Conservation (phyloP, 1,139 yeast genomes). For the Arxiozyma bovina region DNA sequence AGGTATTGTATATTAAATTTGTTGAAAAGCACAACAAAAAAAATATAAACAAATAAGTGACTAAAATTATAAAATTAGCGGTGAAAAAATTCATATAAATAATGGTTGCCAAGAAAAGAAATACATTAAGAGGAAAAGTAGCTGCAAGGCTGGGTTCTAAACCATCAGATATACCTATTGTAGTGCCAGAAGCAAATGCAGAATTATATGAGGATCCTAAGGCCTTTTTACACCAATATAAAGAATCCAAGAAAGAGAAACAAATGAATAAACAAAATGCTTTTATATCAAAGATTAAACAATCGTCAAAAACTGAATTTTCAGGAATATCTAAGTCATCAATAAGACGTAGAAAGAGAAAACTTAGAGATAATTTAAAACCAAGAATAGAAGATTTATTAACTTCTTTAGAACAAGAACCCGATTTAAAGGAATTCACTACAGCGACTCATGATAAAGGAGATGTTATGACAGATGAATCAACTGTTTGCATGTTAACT, state of each 20-base stretch:
- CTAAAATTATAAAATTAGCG: too few species aligned
- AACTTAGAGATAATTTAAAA: constrained; percentile 50
- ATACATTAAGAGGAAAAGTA: constrained; percentile 39
- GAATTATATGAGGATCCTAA: constrained; percentile 33
- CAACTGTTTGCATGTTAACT: not conserved
- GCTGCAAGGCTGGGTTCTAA: constrained; percentile 19
- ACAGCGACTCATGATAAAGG: constrained; percentile 11
- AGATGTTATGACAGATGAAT: not conserved
- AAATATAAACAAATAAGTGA: not conserved
- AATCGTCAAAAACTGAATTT: constrained; percentile 30
- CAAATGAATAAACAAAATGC: constrained; percentile 32
- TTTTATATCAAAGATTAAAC: constrained; percentile 31
- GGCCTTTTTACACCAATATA: constrained; percentile 48
- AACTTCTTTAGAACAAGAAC: constrained; percentile 39
- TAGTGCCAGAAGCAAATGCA: constrained; percentile 3
- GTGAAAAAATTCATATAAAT: not conserved
- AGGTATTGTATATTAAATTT: too few species aligned
- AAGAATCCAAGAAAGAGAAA: constrained; percentile 49
- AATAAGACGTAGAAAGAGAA: constrained; percentile 55
- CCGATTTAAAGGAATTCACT: constrained; percentile 15
- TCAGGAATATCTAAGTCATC: constrained; percentile 54
- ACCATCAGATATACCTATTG: constrained; percentile 7
- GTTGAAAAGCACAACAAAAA: too few species aligned
- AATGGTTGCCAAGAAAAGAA: constrained; percentile 42
- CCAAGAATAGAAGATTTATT: constrained; percentile 61